Evolutionary conservation across 768 basidiomycete species (phyloP), one percentile per base, ranked within the genome.

Genomic region (Phanerochaete carnosa): DNA sequence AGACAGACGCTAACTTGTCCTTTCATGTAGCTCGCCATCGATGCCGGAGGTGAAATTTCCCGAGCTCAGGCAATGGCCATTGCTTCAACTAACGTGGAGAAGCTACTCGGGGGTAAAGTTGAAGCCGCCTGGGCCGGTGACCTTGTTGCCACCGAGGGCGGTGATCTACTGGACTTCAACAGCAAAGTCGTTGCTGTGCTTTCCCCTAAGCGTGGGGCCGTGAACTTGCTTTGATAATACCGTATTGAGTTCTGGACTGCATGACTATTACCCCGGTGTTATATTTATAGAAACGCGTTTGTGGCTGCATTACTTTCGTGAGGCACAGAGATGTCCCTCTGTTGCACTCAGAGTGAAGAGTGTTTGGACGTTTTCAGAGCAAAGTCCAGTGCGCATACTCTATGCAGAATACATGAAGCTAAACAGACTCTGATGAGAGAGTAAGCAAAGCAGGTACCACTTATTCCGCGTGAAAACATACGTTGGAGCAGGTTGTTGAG

Each of bases 401-500:
- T 62, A 58, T 55, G 33, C 30, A 39, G 45, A 11, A 22, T 33
- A 23, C 37, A 25, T 29, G 33, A 59, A 50, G 43, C 58, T 53
- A 66, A 45, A 66, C 65, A 26, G 65, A 66, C 55, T 66, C 65
- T 66, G 55, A 33, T 12, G 6, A 33, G 32, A n/a, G 11, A 11
- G 49, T 28, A 2, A 50, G 25, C n/a, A 6, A 7, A 7, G 33
- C 8, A 35, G 7, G 7, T 15, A 15, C 15, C 8, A 35, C 8
- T 7, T 35, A 15, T 15, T 7, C 33, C 7, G 39, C 39, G 39
- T 26, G 25, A 59, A 28, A 33, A 52, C 91, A 65, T 75, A 93
- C 94, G 86, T 72, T 89, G 84, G 54, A 98, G 80, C 69, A 90
- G 83, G 65, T 84, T 85, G 83, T 98, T 98, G 72, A 98, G 85